phyloP scores from a whole-genome alignment of 1,139 yeast species.

The Nadsonia commutata region DNA sequence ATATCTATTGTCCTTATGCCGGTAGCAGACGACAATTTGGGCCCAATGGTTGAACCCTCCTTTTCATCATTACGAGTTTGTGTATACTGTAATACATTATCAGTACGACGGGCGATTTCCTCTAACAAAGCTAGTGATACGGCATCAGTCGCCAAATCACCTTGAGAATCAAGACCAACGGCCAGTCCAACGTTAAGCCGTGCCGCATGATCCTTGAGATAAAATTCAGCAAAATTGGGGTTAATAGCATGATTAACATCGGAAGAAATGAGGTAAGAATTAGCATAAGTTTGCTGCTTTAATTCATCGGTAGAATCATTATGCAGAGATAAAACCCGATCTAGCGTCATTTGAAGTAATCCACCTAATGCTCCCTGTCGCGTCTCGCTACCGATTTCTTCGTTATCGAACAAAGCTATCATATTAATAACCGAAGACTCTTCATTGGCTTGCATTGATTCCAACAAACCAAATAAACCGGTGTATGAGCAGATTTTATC shows the following conservation, averaged over 20 bases:
- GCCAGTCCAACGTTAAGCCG: conserved; percentile 64
- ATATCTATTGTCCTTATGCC: conserved; percentile 82
- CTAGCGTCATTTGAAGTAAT: conserved; percentile 61
- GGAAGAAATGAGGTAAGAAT: conserved; percentile 77
- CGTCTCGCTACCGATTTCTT: conserved; percentile 79
- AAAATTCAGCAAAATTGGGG: conserved; percentile 62
- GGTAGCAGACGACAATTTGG: conserved; percentile 70
- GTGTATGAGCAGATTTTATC: conserved; percentile 84
- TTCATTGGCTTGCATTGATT: conserved; percentile 36
- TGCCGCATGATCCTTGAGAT: conserved; percentile 63
- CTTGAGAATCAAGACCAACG: conserved; percentile 59
- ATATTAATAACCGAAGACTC: conserved; percentile 46
- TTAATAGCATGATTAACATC: conserved; percentile 95
- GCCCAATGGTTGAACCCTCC: conserved; percentile 94
- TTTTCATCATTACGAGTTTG: conserved; percentile 72
- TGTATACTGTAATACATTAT: conserved; percentile 45
- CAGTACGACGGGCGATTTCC: conserved; percentile 47
- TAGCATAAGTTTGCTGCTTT: conserved; percentile 26
- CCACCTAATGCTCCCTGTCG: conserved; percentile 95
- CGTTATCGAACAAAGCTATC: conserved; percentile 79
- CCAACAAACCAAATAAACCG: conserved; percentile 49
- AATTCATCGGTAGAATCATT: conserved; percentile 31
- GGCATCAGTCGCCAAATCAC: conserved; percentile 68
- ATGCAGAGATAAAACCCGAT: conserved; percentile 43
- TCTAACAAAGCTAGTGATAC: conserved; percentile 53